These are phyloP conservation scores for Lantana camara DNA, from an alignment of 257 asterid genomes.

Conservation along the genomic window DNA sequence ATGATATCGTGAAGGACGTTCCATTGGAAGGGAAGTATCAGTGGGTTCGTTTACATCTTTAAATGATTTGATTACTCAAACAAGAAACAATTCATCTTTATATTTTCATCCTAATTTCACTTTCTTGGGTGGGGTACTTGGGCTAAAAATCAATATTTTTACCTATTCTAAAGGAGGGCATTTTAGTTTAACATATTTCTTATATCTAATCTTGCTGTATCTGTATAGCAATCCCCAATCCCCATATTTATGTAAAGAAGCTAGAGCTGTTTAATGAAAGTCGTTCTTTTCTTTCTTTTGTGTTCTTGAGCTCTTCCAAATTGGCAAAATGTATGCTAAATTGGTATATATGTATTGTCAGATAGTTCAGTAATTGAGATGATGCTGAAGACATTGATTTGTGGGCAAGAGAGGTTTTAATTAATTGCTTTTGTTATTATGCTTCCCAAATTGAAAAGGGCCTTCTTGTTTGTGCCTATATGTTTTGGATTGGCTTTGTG, in stretches of 20 bases:
- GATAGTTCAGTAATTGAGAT: conserved; percentile 6
- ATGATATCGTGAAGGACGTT: conserved; percentile 69
- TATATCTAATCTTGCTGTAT: conserved; percentile 33
- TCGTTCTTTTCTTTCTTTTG: conserved; percentile 1
- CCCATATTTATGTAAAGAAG: conserved; percentile 47
- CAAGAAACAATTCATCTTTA: conserved; percentile 40
- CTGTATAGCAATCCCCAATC: conserved; percentile 54
- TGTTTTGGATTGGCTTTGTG: conserved; percentile 36
- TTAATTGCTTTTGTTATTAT: conserved; percentile 32
- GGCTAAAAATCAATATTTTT: conserved; percentile 20
- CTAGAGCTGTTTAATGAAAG: conserved; percentile 37
- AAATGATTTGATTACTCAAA: conserved; percentile 33
- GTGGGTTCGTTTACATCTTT: conserved; percentile 71
- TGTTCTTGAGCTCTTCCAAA: conserved; percentile 9
- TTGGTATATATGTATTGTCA: conserved; percentile 28
- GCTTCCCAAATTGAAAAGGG: conserved; percentile 33
- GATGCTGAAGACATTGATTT: conserved; percentile 29
- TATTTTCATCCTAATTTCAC: conserved; percentile 19
- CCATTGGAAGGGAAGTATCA: conserved; percentile 85
- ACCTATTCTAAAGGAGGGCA: conserved; percentile 27
- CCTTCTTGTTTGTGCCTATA: conserved; percentile 43
- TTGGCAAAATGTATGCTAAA: conserved; percentile 17
- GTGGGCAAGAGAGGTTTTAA: conserved; percentile 25
- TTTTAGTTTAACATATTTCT: conserved; percentile 27
- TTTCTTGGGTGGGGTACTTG: conserved; percentile 29